Base-by-base conservation (phyloP, 257 asterid species). In the Thymus mandschuricus region DNA sequence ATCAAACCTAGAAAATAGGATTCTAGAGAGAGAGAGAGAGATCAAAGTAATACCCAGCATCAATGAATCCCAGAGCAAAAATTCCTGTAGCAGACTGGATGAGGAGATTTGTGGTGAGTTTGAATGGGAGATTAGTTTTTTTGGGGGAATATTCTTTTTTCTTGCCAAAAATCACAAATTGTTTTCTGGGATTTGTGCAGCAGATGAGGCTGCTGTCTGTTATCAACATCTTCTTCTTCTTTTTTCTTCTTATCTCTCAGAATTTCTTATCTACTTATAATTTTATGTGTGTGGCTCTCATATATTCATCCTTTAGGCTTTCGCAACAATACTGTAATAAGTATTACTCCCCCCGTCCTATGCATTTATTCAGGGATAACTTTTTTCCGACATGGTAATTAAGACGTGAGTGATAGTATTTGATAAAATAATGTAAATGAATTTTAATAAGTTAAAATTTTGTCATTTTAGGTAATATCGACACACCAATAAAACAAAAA, bases 1-100 rank as follows among this genome's bases (percentile, higher is more conserved):
- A 55, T 57, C 10, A 3, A 59, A 46, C 29, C 3, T 38, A 38
- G 0, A 28, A 64, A 64, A n/a, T n/a, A 35, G 40, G 5, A 5
- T 3, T 35, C 40, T 35, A 35, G 40, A 35, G 40, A 35, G 40
- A 35, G 40, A 34, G 40, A 35, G 40, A 34, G 38, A 34, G 38
- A 34, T 34, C 38, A 21, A 27, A 7, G 64, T 69, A 12, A 66
- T 87, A 89, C 98, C 97, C 98, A 8, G 98, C 98, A 82, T 89
- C 98, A 41, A 89, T 77, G 84, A 87, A 92, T 56, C 98, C 96
- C 58, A 89, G 46, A 13, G 96, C 85, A 76, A 87, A 80, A 3
- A 87, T 72, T 75, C 88, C 96, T 55, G 75, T n/a, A 5, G 81
- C 88, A 71, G 88, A 80, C 80, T 84, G 92, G 70, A 82, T 60